Evolutionary conservation across 2,329 filamentous ascomycete species (phyloP).

Genomic region (Fusarium brevicatenulatum): DNA sequence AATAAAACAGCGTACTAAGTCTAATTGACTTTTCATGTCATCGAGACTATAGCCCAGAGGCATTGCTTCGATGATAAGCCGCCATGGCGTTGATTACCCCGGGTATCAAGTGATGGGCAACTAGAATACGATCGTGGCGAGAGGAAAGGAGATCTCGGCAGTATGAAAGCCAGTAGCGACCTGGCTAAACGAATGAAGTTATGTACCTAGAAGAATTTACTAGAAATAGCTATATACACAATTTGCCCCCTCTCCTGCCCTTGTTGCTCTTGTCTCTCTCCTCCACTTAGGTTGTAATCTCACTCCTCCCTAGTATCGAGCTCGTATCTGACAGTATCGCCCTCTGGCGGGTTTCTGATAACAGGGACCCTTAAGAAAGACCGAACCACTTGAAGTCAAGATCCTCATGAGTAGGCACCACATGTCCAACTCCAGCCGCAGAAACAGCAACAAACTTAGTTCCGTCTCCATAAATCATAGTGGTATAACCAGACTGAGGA

Average conservation of each 20-base stretch:
- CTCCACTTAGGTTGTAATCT: rapidly evolving
- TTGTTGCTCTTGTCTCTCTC: neutral
- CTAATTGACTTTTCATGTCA: neutral
- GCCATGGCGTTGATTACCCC: rapidly evolving
- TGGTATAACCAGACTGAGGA: neutral
- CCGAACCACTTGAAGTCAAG: slow-evolving; percentile 19
- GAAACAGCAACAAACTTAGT: slow-evolving; percentile 6
- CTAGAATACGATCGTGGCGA: rapidly evolving
- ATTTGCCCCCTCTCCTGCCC: neutral
- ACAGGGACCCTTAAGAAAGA: neutral
- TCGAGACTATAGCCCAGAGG: rapidly evolving
- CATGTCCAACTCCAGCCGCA: slow-evolving; percentile 7
- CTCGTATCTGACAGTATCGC: rapidly evolving
- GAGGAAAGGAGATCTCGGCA: rapidly evolving
- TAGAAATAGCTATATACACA: neutral
- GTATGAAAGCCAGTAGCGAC: too few relatives aligned
- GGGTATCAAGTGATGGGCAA: neutral
- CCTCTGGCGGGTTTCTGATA: rapidly evolving
- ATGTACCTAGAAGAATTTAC: neutral
- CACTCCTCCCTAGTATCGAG: rapidly evolving
- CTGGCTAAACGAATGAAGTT: neutral
- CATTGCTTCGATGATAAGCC: rapidly evolving
- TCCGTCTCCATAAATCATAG: slow-evolving; percentile 2
- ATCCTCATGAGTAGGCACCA: neutral
- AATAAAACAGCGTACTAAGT: too few relatives aligned